These are phyloP conservation scores for Penicillium verrucosum DNA, from an alignment of 2,329 filamentous ascomycete genomes.

Conservation along the genomic window DNA sequence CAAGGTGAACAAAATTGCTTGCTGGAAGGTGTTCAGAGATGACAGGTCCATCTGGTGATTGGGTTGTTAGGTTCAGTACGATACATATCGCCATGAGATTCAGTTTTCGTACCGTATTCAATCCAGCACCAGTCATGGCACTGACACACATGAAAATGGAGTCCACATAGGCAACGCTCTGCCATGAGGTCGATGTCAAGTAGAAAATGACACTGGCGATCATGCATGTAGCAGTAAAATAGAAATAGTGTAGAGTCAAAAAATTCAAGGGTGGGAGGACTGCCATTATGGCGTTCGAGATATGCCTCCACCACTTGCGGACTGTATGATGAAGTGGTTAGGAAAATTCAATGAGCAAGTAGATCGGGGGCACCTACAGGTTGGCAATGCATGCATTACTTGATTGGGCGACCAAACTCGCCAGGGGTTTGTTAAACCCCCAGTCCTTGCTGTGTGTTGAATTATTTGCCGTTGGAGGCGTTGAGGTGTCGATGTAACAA, in stretches of 20 bases:
- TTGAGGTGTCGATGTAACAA: neutral
- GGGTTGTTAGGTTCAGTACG: neutral
- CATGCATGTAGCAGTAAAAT: conserved; percentile 59
- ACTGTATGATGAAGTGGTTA: conserved; percentile 13
- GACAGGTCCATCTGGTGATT: conserved; percentile 50
- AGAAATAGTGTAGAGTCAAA: conserved; percentile 64
- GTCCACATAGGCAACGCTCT: conserved; percentile 59
- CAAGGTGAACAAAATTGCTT: conserved; percentile 61
- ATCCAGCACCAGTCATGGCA: conserved; percentile 64
- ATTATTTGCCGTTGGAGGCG: neutral
- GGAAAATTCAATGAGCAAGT: neutral
- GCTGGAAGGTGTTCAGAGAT: conserved; percentile 64
- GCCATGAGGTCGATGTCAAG: conserved; percentile 49
- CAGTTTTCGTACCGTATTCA: conserved; percentile 55
- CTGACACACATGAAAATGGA: conserved; percentile 65
- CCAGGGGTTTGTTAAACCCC: neutral
- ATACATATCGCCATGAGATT: neutral
- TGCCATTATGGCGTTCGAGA: conserved; percentile 25
- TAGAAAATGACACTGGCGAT: conserved; percentile 60
- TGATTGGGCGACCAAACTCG: neutral
- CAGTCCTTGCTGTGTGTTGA: neutral
- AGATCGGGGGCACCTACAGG: conserved; percentile 5
- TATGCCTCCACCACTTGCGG: conserved; percentile 17
- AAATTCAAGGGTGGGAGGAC: conserved; percentile 52
- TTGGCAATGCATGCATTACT: neutral